Conservation (phyloP, 2,329 filamentous ascomycete species). For the Mariannaea sp. region DNA sequence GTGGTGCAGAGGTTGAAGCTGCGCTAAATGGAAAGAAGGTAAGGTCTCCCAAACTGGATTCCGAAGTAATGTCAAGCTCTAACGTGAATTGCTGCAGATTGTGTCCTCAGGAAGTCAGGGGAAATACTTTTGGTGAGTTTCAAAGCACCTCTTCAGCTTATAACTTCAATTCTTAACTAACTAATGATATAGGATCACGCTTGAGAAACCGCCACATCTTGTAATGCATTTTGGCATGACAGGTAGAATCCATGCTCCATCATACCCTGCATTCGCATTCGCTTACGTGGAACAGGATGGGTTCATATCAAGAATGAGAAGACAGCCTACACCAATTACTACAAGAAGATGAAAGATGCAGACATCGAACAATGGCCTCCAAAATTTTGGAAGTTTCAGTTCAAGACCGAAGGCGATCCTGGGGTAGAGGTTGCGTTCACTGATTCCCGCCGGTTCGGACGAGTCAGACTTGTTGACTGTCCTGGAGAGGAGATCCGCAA, state of each 20-base stretch:
- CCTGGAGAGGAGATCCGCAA: constrained; percentile 75
- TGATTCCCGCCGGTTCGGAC: constrained; percentile 77
- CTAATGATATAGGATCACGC: constrained; percentile 43
- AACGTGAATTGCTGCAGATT: constrained; percentile 50
- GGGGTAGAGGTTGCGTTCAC: constrained; percentile 75
- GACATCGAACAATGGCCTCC: constrained; percentile 79
- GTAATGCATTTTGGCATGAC: constrained; percentile 87
- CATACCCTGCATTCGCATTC: neutral
- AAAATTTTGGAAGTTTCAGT: constrained; percentile 83
- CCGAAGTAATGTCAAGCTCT: neutral
- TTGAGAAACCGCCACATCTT: constrained; percentile 81
- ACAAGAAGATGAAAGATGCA: constrained; percentile 69
- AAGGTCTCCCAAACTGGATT: neutral
- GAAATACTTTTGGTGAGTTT: constrained; percentile 90
- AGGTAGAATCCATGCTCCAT: constrained; percentile 42
- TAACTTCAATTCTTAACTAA: neutral
- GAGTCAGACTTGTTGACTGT: constrained; percentile 83
- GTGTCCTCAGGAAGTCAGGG: constrained; percentile 79
- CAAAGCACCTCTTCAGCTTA: no score
- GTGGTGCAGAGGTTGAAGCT: constrained; percentile 72
- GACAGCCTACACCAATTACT: constrained; percentile 80
- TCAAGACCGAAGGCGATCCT: constrained; percentile 64
- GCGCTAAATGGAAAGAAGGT: constrained; percentile 75
- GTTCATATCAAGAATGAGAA: constrained; percentile 81
- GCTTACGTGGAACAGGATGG: constrained; percentile 62